These are phyloP conservation scores for Pelagophyceae sp. DNA, from an alignment of 352 stramenopile genomes.

Conservation along the genomic window DNA sequence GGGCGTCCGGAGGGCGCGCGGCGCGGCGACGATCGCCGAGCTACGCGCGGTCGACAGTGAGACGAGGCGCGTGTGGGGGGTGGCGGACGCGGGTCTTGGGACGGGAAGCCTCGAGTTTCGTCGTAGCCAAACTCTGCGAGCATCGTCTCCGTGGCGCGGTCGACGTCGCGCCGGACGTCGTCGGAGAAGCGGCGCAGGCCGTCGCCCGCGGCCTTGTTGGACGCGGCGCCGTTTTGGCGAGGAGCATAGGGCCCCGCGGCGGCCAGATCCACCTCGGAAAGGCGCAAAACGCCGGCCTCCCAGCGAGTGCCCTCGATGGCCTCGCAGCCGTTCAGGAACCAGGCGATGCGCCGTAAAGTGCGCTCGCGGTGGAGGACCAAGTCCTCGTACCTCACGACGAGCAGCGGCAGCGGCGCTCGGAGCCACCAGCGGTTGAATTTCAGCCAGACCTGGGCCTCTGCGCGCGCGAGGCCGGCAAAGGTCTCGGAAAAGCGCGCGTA, in stretches of 20 bases:
- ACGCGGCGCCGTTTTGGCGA: background rate
- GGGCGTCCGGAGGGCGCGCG: background rate
- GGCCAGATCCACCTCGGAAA: background rate
- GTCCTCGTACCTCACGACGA: constrained; percentile 82
- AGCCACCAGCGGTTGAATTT: constrained; percentile 79
- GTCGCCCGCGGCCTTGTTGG: background rate
- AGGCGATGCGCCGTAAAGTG: constrained; percentile 6
- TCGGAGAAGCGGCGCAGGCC: background rate
- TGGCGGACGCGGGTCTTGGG: no score
- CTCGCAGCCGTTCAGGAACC: background rate
- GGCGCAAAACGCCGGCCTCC: background rate
- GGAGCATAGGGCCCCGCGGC: background rate
- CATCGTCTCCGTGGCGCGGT: background rate
- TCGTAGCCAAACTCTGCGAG: constrained; percentile 2
- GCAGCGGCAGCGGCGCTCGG: constrained; percentile 72
- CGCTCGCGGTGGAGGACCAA: constrained; percentile 51
- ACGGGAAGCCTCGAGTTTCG: background rate
- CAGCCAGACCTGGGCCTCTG: constrained; percentile 72
- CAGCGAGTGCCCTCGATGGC: background rate
- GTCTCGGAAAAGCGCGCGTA: constrained; percentile 71
- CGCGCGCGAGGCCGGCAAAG: constrained; percentile 73
- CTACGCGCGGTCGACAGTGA: background rate
- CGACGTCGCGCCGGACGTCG: background rate
- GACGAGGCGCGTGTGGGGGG: background rate
- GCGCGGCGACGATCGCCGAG: background rate